Evolutionary conservation across 108 stramenopile genomes (phyloP).

Genomic region (Skeletonema tropicum): DNA sequence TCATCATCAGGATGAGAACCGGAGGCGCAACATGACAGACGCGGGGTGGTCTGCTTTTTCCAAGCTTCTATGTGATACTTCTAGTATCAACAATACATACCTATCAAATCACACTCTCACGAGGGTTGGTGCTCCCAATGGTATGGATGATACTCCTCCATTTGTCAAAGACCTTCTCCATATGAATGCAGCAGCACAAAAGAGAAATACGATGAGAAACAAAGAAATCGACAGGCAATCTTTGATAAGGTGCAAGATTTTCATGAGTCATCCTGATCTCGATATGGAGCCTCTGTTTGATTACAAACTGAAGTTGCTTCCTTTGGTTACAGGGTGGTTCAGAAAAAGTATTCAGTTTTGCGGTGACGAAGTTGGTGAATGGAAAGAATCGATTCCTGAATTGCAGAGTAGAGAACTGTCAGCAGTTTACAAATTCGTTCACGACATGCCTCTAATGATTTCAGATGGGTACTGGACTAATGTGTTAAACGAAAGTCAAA

Average conservation of each 20-base stretch:
- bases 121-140: background rate
- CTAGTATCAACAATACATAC: conserved; percentile 19
- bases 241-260: background rate
- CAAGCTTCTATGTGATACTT: conserved; percentile 22
- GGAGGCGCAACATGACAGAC: background rate
- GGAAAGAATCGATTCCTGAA: too few relatives aligned
- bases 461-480: too few relatives aligned
- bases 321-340: too few relatives aligned
- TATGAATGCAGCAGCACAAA: background rate
- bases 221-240: too few relatives aligned
- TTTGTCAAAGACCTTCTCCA: background rate
- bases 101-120: conserved; percentile 8
- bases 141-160: background rate
- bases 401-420: too few relatives aligned
- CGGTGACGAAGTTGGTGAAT: too few relatives aligned
- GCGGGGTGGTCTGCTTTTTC: conserved; percentile 13
- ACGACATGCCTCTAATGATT: background rate
- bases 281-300: conserved; percentile 8
- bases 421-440: too few relatives aligned
- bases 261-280: background rate
- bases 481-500: too few relatives aligned
- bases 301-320: background rate
- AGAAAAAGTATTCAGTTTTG: too few relatives aligned
- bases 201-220: too few relatives aligned
- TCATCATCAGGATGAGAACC: background rate